phyloP scores from a whole-genome alignment of 169 alveolate genomes.

The Perkinsus marinus region DNA sequence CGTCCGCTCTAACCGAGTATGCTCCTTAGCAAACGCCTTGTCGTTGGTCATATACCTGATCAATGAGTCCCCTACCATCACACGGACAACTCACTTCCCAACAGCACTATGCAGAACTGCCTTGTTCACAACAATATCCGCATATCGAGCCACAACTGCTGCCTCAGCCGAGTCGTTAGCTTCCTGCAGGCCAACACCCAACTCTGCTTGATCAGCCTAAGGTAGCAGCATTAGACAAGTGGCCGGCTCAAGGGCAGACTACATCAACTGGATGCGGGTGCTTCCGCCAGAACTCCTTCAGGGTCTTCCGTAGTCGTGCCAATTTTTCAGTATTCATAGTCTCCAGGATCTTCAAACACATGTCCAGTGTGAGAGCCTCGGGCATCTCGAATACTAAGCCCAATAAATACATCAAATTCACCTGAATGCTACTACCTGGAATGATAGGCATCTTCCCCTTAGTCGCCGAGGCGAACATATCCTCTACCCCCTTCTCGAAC shows the following conservation, averaged over 20 bases:
- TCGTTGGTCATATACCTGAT: neutral
- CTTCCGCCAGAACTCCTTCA: neutral
- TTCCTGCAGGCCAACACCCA: neutral
- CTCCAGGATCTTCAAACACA: neutral
- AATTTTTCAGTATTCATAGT: neutral
- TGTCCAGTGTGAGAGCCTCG: neutral
- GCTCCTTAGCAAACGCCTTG: neutral
- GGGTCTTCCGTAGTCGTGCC: neutral
- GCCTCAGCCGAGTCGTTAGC: neutral
- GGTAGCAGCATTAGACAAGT: neutral
- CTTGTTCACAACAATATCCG: neutral
- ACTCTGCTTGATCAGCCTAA: neutral
- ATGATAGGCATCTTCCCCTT: neutral
- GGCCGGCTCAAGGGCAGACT: no score
- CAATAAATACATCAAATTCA: neutral
- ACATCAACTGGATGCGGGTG: neutral
- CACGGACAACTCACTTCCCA: neutral
- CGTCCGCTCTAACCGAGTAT: neutral
- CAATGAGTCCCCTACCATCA: neutral
- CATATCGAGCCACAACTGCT: neutral
- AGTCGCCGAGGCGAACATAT: neutral
- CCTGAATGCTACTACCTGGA: neutral
- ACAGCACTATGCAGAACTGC: neutral
- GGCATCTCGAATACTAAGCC: neutral
- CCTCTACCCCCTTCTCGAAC: neutral